Percentiles rank a stretch among this genome's conserved stretches.
These are phyloP conservation scores for Trichophaea hybrida DNA, from an alignment of 2,329 filamentous ascomycete species.

Conservation along the genomic window DNA sequence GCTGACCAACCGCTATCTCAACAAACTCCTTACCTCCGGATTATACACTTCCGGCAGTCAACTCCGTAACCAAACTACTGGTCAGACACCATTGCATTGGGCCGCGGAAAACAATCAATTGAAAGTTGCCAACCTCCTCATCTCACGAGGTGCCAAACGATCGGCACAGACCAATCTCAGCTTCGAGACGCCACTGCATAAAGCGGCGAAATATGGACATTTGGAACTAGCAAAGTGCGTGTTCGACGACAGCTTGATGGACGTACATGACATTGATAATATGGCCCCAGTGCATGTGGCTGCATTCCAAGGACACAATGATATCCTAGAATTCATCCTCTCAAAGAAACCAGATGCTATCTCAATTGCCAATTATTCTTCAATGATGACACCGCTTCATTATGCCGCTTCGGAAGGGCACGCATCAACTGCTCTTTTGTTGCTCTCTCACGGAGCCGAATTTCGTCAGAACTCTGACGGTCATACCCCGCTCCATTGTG, in stretches of 20 bases:
- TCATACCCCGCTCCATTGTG: not conserved
- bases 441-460: not conserved
- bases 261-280: not conserved
- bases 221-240: not conserved
- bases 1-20: slow-evolving; percentile 5
- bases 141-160: not conserved
- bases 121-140: not conserved
- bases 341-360: not conserved
- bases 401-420: not conserved
- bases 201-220: not conserved
- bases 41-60: not conserved
- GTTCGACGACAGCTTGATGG: not conserved
- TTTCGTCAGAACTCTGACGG: not conserved
- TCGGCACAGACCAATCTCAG: not conserved
- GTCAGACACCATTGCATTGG: not conserved
- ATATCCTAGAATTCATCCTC: not conserved
- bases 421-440: not conserved
- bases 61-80: not conserved
- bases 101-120: not conserved
- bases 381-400: not conserved
- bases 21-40: slow-evolving; percentile 1
- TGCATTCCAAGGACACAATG: not conserved
- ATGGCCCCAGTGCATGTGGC: not conserved
- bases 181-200: not conserved
- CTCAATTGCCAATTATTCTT: not conserved